A percentile compares a stretch with the other conserved stretches of the same genome.
Conservation (phyloP, 768 basidiomycete species). For the Coprinellus aureogranulatus region DNA sequence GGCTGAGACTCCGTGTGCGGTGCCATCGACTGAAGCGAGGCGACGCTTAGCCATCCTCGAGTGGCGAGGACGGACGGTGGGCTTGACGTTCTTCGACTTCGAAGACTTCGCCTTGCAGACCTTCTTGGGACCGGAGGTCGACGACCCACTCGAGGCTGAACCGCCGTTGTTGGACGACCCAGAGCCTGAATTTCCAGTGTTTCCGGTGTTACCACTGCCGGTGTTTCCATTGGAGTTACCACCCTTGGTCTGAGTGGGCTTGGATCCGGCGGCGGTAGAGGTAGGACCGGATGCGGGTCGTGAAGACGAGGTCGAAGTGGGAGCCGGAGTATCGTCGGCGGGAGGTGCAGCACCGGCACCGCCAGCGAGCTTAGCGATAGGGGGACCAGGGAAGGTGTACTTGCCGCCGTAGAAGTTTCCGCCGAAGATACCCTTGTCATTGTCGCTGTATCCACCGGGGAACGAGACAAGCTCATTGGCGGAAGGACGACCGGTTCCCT, state of each 20-base stretch:
- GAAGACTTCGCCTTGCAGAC: constrained; percentile 1
- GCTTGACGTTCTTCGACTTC: not conserved
- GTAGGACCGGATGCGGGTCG: too few species aligned
- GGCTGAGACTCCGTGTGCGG: too few species aligned
- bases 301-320: not conserved
- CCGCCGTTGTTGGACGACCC: too few species aligned
- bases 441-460: constrained; percentile 74
- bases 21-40: constrained; percentile 12
- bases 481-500: constrained; percentile 46
- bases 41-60: constrained; percentile 34
- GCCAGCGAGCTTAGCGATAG: constrained; percentile 45
- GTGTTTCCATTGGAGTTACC: not conserved
- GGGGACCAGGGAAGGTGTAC: constrained; percentile 54
- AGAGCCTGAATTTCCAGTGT: too few species aligned
- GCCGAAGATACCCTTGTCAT: constrained; percentile 69
- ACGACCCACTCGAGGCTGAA: too few species aligned
- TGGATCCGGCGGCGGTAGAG: too few species aligned
- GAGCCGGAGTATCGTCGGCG: not conserved
- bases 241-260: too few species aligned
- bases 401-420: constrained; percentile 36
- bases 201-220: constrained; percentile 48
- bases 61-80: constrained; percentile 22
- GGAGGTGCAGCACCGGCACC: constrained; percentile 7
- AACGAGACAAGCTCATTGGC: constrained; percentile 55
- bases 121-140: not conserved